Base-by-base conservation (phyloP, 805 yeast genomes). In the Priceomyces medius region DNA sequence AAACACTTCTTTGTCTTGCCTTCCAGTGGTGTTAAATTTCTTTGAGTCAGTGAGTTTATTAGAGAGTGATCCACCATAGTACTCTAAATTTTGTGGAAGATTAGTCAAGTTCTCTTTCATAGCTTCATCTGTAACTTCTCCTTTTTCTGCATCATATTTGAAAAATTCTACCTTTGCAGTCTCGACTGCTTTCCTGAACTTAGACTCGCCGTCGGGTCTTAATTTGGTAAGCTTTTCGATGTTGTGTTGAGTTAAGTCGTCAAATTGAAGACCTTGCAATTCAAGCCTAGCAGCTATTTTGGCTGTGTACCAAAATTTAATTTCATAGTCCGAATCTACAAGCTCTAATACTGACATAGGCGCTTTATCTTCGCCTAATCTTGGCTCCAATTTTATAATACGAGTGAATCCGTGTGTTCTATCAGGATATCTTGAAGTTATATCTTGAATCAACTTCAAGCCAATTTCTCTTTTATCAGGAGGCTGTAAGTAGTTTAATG, bases 361-460 rank as follows among this genome's bases (percentile, higher is more conserved):
- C 0, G 97, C 96, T 46, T 81, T 85, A 60, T 93, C 99, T 46
- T 68, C 73, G 42, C 93, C 90, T 35, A 83, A 63, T 50, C 98
- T 75, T 13, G 90, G 88, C 62, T 93, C 98, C 46, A 93, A 69
- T 51, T 78, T 82, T 47, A 89, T 66, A 40, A 91, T 79, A 51
- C 98, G 79, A 2, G 97, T 88, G 67, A 83, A 91, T 1, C 97
- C 97, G 46, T 88, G 86, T 1, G 63, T 57, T 65, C 96, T 77
- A 18, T 63, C 54, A 3, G 68, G 55, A 56, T 85, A 90, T 43
- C 95, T 73, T 31, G 77, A 71, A 3, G 80, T 77, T 31, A 90
- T 69, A 31, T 78, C 88, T 13, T 73, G 75, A 45, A 84, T 69
- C 33, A 93, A 65, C 56, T 85, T 87, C n/a, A 86, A 80, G 12